phyloP scores from a whole-genome alignment of 176 grass and related monocot species.

The Musa itinerans region DNA sequence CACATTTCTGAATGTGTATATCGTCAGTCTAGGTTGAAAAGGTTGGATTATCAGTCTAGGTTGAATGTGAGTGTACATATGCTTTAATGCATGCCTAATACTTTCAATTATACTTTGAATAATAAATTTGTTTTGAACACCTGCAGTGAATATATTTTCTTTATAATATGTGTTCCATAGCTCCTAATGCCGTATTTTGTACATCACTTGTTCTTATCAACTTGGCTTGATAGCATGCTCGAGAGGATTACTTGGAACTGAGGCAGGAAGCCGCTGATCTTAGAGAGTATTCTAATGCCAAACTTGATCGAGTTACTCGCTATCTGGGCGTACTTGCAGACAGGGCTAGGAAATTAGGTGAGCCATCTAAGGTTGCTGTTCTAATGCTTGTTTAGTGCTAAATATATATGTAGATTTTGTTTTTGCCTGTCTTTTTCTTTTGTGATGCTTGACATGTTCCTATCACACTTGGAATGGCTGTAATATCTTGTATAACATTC shows the following conservation, averaged over 20 bases:
- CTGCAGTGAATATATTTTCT: neutral
- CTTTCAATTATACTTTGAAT: too few relatives aligned
- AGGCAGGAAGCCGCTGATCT: slow-evolving; percentile 94
- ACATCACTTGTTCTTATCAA: neutral
- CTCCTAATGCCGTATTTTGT: slow-evolving; percentile 14
- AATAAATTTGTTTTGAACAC: neutral
- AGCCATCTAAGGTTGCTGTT: slow-evolving; percentile 1
- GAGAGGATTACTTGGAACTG: slow-evolving; percentile 78
- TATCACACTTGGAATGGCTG: neutral
- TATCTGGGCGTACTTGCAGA: slow-evolving; percentile 97
- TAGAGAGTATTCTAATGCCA: slow-evolving; percentile 92
- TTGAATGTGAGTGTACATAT: too few relatives aligned
- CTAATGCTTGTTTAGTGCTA: neutral
- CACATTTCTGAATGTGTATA: too few relatives aligned
- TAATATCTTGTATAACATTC: neutral
- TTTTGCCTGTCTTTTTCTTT: neutral
- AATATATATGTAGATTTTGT: too few relatives aligned
- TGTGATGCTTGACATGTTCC: neutral
- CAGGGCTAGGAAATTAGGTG: slow-evolving; percentile 92
- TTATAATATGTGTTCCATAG: slow-evolving; percentile 2
- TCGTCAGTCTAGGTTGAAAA: too few relatives aligned
- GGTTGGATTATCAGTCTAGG: too few relatives aligned
- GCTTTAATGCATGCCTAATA: too few relatives aligned
- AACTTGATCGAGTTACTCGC: slow-evolving; percentile 79
- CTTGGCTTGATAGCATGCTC: slow-evolving; percentile 54